Conservation (phyloP, 163 green algal genomes). For the Volvox carteri region DNA sequence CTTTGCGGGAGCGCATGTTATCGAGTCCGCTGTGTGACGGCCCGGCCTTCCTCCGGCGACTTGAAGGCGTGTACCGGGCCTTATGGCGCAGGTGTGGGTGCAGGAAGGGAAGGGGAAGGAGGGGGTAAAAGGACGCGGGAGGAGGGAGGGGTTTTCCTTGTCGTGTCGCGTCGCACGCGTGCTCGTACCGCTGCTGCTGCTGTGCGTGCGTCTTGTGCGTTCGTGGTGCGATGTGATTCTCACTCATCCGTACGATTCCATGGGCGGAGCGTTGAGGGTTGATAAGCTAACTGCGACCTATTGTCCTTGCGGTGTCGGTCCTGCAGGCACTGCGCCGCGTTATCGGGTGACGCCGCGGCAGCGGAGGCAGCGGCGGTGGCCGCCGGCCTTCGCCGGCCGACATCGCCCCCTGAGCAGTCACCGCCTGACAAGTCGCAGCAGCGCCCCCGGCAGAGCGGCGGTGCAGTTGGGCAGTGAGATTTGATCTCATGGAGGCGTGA, state of each 20-base stretch:
- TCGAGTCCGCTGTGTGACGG: slow-evolving; percentile 88
- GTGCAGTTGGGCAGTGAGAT: no score
- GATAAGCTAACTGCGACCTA: no score
- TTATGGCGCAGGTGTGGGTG: slow-evolving; percentile 66
- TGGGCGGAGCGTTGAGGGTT: no score
- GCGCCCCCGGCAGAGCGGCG: no score
- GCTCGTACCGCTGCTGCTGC: not conserved
- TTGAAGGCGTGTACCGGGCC: slow-evolving; percentile 72
- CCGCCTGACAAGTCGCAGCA: no score
- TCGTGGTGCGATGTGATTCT: no score
- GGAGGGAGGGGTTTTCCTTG: not conserved
- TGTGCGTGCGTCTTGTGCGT: not conserved
- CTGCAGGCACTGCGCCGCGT: slow-evolving; percentile 8
- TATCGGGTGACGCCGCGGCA: not conserved
- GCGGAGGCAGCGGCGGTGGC: not conserved
- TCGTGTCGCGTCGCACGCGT: not conserved
- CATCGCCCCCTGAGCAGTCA: not conserved
- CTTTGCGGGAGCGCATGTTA: slow-evolving; percentile 88
- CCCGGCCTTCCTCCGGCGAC: slow-evolving; percentile 72
- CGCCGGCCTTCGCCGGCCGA: not conserved
- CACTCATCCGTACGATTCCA: no score
- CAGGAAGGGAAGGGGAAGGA: not conserved
- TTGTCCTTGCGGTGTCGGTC: no score
- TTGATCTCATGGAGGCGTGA: no score
- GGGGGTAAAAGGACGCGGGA: not conserved